These are phyloP conservation scores for Kernera saxatilis DNA, from an alignment of 345 rosid species.

Conservation along the genomic window DNA sequence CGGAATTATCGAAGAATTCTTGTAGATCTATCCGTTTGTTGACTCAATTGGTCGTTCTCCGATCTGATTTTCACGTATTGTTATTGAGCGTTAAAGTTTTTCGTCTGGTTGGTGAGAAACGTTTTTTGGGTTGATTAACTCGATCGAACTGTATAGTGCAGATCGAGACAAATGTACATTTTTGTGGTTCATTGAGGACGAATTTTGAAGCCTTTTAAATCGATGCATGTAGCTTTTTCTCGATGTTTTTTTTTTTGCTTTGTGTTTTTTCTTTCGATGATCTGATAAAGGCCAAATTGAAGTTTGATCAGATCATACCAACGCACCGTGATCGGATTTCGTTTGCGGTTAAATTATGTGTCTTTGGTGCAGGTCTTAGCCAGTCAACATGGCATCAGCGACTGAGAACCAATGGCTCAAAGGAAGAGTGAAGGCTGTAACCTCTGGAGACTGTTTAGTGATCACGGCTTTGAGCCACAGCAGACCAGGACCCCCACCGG, in stretches of 20 bases:
- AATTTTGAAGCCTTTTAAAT: not conserved
- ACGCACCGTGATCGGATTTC: too few species aligned
- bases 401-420: constrained; percentile 49
- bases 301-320: not conserved
- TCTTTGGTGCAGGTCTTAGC: constrained; percentile 31
- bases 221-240: constrained; percentile 20
- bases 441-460: constrained; percentile 84
- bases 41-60: not conserved
- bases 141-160: constrained; percentile 6
- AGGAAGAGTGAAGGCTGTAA: constrained; percentile 81
- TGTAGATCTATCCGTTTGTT: constrained; percentile 21
- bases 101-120: not conserved
- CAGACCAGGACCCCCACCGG: constrained; percentile 73
- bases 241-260: not conserved
- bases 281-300: not conserved
- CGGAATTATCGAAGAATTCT: not conserved
- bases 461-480: constrained; percentile 51
- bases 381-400: constrained; percentile 40
- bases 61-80: not conserved
- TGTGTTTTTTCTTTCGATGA: not conserved
- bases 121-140: not conserved
- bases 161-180: constrained; percentile 20
- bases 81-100: not conserved
- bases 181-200: not conserved
- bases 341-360: not conserved